Base-by-base conservation (phyloP, 371 early-diverging fungal genomes). In the Haplosporangium sp. region DNA sequence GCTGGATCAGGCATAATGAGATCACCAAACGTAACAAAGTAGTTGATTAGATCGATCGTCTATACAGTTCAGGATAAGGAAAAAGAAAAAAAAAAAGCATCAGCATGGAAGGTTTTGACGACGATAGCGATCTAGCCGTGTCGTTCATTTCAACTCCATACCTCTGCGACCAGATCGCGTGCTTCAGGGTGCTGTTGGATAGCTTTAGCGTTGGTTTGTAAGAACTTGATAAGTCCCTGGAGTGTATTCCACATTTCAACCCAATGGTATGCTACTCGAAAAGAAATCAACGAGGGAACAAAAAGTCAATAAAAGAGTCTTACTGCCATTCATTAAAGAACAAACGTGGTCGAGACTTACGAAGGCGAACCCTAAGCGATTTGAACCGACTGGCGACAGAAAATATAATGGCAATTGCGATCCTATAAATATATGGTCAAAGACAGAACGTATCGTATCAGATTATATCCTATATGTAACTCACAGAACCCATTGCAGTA, bases 11-110 rank as follows among this genome's bases (percentile, higher is more conserved):
- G 81, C 68, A 88, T 64, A 48, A 88, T 83, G 14, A 82, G 73
- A 37, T 88, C 88, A 5, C 87, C 87, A 60, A 84, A 83, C 6
- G 81, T 80, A 0, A 86, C 70, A 65, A 83, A 84, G 43, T 86
- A 73, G 54, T 88, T 88, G n/a, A 86, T 80, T 6, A 88, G 71
- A 67, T 80, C 73, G 12, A 86, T 76, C 4, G 83, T 71, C 87
- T 86, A 74, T 5, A 12, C n/a, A 41, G 29, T 13, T 11, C 18
- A 62, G 2, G 21, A 23, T 6, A 18, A 53, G 29, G 14, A 20
- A 13, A 51, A 40, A 18, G 16, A 2, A 36, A n/a, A 36, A 0
- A n/a, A 48, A 5, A 8, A 43, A 7, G 7, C 43, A 9, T 9
- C 43, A 13, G 7, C 10, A 9, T 43, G 43, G 43, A 9, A 7